Evolutionary conservation across 2,329 filamentous ascomycete species (phyloP).

Genomic region (Rutstroemia sp.): DNA sequence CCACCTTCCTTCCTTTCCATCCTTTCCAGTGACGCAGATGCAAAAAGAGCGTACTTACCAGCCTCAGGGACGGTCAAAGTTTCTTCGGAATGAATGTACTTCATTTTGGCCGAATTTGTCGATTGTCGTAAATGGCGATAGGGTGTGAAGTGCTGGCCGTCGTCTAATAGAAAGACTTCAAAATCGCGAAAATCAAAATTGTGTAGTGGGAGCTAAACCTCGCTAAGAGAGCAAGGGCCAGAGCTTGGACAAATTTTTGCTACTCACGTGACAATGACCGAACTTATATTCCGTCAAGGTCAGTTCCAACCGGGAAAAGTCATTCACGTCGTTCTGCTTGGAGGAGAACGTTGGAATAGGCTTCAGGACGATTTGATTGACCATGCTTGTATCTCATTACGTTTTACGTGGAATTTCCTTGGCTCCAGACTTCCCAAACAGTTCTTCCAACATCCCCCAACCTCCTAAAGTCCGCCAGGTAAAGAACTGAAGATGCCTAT

Average conservation of each 20-base stretch:
- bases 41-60: conserved; percentile 56
- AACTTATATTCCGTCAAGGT: too few relatives aligned
- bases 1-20: not conserved
- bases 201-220: conserved; percentile 9
- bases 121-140: conserved; percentile 13
- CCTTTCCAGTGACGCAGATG: not conserved
- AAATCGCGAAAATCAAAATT: conserved; percentile 10
- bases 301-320: too few relatives aligned
- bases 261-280: not conserved
- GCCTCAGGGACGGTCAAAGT: conserved; percentile 91
- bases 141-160: conserved; percentile 10
- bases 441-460: too few relatives aligned
- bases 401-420: too few relatives aligned
- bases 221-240: conserved; percentile 4
- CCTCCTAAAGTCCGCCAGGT: too few relatives aligned
- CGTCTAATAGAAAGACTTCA: conserved; percentile 6
- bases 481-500: too few relatives aligned
- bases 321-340: too few relatives aligned
- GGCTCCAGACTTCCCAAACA: too few relatives aligned
- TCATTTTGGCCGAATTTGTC: conserved; percentile 67
- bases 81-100: conserved; percentile 99
- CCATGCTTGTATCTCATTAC: too few relatives aligned
- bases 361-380: too few relatives aligned
- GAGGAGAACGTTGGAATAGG: too few relatives aligned
- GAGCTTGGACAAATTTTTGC: not conserved